Conservation (phyloP, 257 asterid genomes). For the Solanum chaucha region DNA sequence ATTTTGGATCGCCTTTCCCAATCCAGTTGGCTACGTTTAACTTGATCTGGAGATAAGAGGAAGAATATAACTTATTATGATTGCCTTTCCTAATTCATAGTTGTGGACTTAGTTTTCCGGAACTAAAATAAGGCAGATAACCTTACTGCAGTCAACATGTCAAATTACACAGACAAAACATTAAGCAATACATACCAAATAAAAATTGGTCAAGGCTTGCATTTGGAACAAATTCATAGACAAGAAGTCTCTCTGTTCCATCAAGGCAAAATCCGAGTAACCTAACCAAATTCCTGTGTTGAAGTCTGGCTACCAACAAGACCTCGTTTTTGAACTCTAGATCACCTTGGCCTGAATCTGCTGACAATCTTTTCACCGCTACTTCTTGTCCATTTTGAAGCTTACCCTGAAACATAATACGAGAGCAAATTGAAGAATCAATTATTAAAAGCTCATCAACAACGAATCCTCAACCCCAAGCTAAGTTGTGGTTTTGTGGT, state of each 20-base stretch:
- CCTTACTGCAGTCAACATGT: background rate
- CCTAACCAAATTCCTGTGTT: background rate
- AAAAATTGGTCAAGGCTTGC: constrained; percentile 12
- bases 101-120: background rate
- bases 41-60: background rate
- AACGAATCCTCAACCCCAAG: background rate
- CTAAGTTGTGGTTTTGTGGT: background rate
- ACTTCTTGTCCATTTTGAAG: constrained; percentile 5
- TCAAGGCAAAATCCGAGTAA: background rate
- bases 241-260: background rate
- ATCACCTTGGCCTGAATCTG: constrained; percentile 6
- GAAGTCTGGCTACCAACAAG: background rate
- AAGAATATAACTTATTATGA: background rate
- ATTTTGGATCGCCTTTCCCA: constrained; percentile 22
- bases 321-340: background rate
- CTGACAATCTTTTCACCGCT: constrained; percentile 21
- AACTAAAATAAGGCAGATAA: background rate
- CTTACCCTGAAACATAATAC: constrained; percentile 7
- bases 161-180: background rate
- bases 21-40: constrained; percentile 1
- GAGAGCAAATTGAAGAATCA: no score
- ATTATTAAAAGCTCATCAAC: background rate
- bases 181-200: constrained; percentile 7
- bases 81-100: background rate
- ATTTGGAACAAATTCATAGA: background rate